A percentile compares a stretch with the other conserved stretches of the same genome.
Conservation (phyloP, 139 green algal species). For the Picochlorum sp. region DNA sequence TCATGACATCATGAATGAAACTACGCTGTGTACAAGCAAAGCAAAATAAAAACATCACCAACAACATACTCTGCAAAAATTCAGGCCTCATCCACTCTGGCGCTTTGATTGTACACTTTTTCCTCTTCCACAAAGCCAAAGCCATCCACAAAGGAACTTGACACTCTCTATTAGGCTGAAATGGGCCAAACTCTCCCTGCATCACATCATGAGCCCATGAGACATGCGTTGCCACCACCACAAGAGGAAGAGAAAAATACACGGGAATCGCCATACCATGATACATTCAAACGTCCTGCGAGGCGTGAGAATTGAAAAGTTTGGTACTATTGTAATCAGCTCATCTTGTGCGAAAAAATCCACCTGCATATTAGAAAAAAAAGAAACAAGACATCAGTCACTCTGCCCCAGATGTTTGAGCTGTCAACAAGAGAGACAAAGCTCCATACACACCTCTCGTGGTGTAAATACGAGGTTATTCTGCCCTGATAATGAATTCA, state of each 20-base stretch:
- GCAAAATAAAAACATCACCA: not conserved
- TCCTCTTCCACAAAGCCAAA: constrained; percentile 59
- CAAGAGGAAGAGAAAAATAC: no score
- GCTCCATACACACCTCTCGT: no score
- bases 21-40: not conserved
- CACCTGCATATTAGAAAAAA: constrained; percentile 56
- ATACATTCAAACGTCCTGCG: constrained; percentile 40
- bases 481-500: no score
- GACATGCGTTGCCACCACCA: no score
- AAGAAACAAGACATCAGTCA: not conserved
- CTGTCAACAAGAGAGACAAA: no score
- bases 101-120: constrained; percentile 60
- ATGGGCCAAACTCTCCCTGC: constrained; percentile 69
- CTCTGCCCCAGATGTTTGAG: no score
- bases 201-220: not conserved
- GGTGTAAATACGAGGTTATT: no score
- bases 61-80: constrained; percentile 35
- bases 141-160: constrained; percentile 80
- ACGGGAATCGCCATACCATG: constrained; percentile 30
- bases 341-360: constrained; percentile 85
- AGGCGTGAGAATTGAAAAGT: constrained; percentile 57
- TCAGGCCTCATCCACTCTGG: constrained; percentile 63
- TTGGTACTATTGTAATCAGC: constrained; percentile 68
- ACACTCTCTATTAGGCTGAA: constrained; percentile 58
- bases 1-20: no score